Conservation (phyloP, 2,329 filamentous ascomycete species). For the Cucurbitaria berberidis region DNA sequence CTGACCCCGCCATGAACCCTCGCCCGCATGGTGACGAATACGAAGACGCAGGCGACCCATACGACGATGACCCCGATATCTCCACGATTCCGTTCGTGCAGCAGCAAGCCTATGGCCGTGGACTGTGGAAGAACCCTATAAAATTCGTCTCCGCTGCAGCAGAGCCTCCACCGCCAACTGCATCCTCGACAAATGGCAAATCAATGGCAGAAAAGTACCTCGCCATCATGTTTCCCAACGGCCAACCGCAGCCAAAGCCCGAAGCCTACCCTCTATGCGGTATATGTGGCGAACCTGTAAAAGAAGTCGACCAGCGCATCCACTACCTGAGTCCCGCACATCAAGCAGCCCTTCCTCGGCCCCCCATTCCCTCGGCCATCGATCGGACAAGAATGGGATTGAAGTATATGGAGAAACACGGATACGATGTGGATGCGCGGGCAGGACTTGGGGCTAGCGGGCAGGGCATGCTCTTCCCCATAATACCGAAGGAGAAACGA, state of each 20-base stretch:
- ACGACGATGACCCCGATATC: slow-evolving; percentile 55
- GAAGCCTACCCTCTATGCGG: slow-evolving; percentile 35
- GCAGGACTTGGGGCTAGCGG: slow-evolving; percentile 73
- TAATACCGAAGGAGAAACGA: slow-evolving; percentile 74
- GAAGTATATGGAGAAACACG: slow-evolving; percentile 67
- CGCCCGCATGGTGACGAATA: slow-evolving; percentile 11
- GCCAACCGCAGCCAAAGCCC: slow-evolving; percentile 25
- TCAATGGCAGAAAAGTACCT: slow-evolving; percentile 68
- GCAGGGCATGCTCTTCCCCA: slow-evolving; percentile 73
- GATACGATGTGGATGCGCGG: slow-evolving; percentile 77
- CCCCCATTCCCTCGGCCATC: slow-evolving; percentile 73
- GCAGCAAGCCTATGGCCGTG: slow-evolving; percentile 64
- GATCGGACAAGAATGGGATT: slow-evolving; percentile 75
- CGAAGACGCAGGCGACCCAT: slow-evolving; percentile 6
- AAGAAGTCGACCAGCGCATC: slow-evolving; percentile 51
- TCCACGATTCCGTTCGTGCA: slow-evolving; percentile 65
- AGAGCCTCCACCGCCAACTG: slow-evolving; percentile 19
- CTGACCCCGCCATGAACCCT: slow-evolving; percentile 5
- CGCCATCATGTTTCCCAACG: slow-evolving; percentile 66
- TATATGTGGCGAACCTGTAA: slow-evolving; percentile 47
- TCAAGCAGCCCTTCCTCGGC: slow-evolving; percentile 72
- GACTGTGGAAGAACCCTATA: slow-evolving; percentile 66
- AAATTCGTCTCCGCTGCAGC: slow-evolving; percentile 62
- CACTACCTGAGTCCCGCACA: slow-evolving; percentile 67
- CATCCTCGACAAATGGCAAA: slow-evolving; percentile 53